A percentile compares a stretch with the other conserved stretches of the same genome.
phyloP scores from a whole-genome alignment of 805 yeast genomes.

The Wickerhamiella brachini region DNA sequence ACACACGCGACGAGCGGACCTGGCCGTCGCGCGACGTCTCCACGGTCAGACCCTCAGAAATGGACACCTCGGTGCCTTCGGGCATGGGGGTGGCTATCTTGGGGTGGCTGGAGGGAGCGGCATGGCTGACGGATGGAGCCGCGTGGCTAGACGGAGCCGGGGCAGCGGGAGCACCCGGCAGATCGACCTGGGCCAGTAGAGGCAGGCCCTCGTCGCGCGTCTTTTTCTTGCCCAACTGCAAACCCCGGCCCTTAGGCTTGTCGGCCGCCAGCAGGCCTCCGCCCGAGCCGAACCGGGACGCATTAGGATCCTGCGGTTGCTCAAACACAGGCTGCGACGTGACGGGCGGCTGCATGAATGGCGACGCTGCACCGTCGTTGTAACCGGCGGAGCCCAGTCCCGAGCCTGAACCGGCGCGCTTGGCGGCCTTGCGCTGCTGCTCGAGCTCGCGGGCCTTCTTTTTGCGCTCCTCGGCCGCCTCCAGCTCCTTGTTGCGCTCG shows the following conservation, averaged over 20 bases:
- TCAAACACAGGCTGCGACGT: constrained; percentile 4
- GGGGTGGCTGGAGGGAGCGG: no score
- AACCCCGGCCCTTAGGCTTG: constrained; percentile 50
- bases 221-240: constrained; percentile 56
- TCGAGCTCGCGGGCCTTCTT: constrained; percentile 74
- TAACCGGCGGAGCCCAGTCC: constrained; percentile 7
- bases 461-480: constrained; percentile 94
- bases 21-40: constrained; percentile 74
- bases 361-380: constrained; percentile 8
- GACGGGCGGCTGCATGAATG: constrained; percentile 3
- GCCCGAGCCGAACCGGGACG: not conserved
- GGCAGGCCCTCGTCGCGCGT: constrained; percentile 13
- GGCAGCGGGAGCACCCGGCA: constrained; percentile 23
- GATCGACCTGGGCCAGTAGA: constrained; percentile 25
- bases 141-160: constrained; percentile 9
- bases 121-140: not conserved
- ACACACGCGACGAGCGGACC: constrained; percentile 46
- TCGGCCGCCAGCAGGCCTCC: not conserved
- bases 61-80: constrained; percentile 65
- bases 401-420: constrained; percentile 16
- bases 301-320: constrained; percentile 1
- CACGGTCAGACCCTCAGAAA: constrained; percentile 67
- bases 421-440: constrained; percentile 39
- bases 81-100: constrained; percentile 26
- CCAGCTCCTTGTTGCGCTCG: constrained; percentile 90